phyloP scores from a whole-genome alignment of 345 rosid genomes.

The Cardamine resedifolia region DNA sequence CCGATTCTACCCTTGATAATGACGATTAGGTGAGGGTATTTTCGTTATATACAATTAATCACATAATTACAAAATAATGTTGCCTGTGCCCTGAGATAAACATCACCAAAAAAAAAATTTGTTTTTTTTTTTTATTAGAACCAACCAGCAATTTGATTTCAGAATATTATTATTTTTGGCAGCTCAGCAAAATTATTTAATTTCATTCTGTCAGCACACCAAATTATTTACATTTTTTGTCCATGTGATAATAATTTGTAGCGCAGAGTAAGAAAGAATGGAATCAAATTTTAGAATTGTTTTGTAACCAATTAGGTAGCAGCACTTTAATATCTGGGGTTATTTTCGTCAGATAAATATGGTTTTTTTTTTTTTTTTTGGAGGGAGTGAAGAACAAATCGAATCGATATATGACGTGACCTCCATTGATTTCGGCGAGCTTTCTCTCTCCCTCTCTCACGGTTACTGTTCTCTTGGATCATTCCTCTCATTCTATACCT shows the following conservation, averaged over 20 bases:
- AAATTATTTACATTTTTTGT: constrained; percentile 12
- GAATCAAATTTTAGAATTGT: not conserved
- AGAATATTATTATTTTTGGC: constrained; percentile 21
- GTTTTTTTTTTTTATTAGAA: not conserved
- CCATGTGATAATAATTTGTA: constrained; percentile 36
- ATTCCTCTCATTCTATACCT: not conserved
- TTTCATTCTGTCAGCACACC: constrained; percentile 28
- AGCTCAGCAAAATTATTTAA: constrained; percentile 32
- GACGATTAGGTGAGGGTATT: constrained; percentile 25
- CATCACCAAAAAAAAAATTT: constrained; percentile 15
- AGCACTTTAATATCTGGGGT: constrained; percentile 36
- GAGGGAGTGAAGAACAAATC: constrained; percentile 36
- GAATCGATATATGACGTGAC: constrained; percentile 38
- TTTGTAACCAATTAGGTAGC: constrained; percentile 31
- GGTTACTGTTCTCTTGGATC: constrained; percentile 5
- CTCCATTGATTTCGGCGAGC: constrained; percentile 35
- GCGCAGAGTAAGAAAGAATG: constrained; percentile 6
- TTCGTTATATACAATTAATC: not conserved
- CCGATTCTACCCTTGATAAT: constrained; percentile 10
- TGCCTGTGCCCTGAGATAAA: constrained; percentile 25
- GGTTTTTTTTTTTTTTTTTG: constrained; percentile 26
- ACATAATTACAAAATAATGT: constrained; percentile 23
- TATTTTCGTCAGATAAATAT: constrained; percentile 24
- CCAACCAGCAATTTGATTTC: not conserved
- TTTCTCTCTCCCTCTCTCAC: not conserved